A percentile compares a stretch with the other conserved stretches of the same genome.
Evolutionary conservation across 179 eudicot species (phyloP).

Genomic region (Camellia oleifera): DNA sequence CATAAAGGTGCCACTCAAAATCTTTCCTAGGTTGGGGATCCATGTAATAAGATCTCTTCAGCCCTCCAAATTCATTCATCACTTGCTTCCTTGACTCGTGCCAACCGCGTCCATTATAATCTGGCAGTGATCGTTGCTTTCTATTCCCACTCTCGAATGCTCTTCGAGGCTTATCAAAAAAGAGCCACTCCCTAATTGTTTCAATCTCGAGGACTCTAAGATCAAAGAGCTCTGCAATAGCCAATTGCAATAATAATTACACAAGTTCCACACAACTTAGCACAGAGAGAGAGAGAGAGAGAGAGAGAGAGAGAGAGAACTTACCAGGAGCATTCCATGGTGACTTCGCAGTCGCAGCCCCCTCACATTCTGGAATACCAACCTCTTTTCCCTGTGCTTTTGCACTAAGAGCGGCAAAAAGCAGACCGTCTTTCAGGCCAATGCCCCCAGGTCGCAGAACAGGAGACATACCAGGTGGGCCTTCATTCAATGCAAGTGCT

Average conservation of each 20-base stretch:
- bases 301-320: conserved; percentile 4
- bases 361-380: conserved; percentile 97
- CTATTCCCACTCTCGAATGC: conserved; percentile 98
- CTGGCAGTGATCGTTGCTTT: conserved; percentile 95
- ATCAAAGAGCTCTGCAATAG: conserved; percentile 89
- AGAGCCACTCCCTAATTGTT: conserved; percentile 94
- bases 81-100: conserved; percentile 98
- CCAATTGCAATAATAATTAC: conserved; percentile 8
- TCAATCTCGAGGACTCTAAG: conserved; percentile 78
- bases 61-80: conserved; percentile 82
- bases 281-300: no score
- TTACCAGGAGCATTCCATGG: conserved; percentile 99
- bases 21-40: conserved; percentile 94
- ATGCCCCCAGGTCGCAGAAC: conserved; percentile 96
- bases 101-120: conserved; percentile 98
- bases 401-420: conserved; percentile 88
- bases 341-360: conserved; percentile 97
- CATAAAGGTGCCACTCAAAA: conserved; percentile 97
- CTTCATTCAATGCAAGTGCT: conserved; percentile 78
- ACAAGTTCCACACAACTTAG: background rate
- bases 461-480: conserved; percentile 89
- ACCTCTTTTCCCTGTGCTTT: conserved; percentile 87
- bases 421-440: conserved; percentile 80
- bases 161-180: conserved; percentile 96
- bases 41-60: conserved; percentile 98